Percentiles rank a stretch among this genome's conserved stretches.
Conservation (phyloP, 495 filamentous ascomycete genomes). For the Penicillium steckii region DNA sequence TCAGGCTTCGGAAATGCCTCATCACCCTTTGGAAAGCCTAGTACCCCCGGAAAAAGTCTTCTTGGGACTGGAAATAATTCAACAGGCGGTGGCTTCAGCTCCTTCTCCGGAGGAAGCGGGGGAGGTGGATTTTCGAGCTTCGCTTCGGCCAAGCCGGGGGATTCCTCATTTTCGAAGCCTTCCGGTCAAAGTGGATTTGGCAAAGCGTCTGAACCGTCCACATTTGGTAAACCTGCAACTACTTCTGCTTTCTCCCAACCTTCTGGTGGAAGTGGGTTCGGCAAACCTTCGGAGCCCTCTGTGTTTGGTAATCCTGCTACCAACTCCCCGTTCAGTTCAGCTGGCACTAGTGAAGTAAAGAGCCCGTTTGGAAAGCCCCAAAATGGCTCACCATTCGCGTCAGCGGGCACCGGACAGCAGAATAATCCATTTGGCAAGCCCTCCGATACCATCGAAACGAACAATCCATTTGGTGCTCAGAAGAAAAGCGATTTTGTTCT, state of each 20-base stretch:
- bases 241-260: constrained; percentile 29
- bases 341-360: neutral
- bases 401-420: neutral
- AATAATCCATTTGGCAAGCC: constrained; percentile 19
- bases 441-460: constrained; percentile 33
- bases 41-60: constrained; percentile 28
- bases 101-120: constrained; percentile 25
- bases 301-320: neutral
- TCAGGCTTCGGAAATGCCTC: constrained; percentile 49
- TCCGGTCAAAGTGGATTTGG: constrained; percentile 13
- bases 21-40: constrained; percentile 42
- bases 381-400: neutral
- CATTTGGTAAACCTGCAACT: constrained; percentile 1
- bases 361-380: neutral
- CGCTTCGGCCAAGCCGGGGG: constrained; percentile 28
- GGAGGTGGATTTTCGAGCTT: constrained; percentile 38
- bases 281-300: constrained; percentile 4
- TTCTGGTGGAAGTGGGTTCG: constrained; percentile 14
- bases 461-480: constrained; percentile 53
- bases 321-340: neutral
- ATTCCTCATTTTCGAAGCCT: constrained; percentile 29
- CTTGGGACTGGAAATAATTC: constrained; percentile 23
- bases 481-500: constrained; percentile 61
- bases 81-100: constrained; percentile 38
- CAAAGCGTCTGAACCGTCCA: constrained; percentile 6